Percentiles rank a stretch among this genome's conserved stretches.
Evolutionary conservation across 768 basidiomycete genomes (phyloP).

Genomic region (Tylopilus rubrobrunneus): DNA sequence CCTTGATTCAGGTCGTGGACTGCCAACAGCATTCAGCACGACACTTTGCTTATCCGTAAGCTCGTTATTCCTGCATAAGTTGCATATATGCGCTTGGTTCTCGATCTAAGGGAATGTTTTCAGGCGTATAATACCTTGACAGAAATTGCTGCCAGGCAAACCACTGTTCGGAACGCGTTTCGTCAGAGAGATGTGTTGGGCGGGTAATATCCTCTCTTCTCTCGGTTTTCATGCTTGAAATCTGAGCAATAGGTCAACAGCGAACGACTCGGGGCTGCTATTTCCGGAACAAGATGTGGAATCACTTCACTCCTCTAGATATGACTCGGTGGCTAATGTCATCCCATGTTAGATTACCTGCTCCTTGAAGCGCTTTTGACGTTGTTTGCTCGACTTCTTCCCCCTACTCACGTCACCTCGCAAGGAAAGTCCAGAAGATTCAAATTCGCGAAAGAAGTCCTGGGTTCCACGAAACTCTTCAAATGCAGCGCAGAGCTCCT

Average conservation of each 20-base stretch:
- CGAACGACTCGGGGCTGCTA: conserved; percentile 42
- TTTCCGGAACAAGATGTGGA: conserved; percentile 47
- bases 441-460: conserved; percentile 50
- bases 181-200: conserved; percentile 44
- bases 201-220: conserved; percentile 35
- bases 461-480: conserved; percentile 38
- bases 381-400: conserved; percentile 53
- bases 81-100: conserved; percentile 28
- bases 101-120: conserved; percentile 13
- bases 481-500: conserved; percentile 37
- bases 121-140: conserved; percentile 54
- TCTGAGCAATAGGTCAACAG: conserved; percentile 26
- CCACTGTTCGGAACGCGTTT: conserved; percentile 42
- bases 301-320: neutral
- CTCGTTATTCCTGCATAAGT: conserved; percentile 3
- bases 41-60: conserved; percentile 25
- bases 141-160: conserved; percentile 41
- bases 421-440: conserved; percentile 36
- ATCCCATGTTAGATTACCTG: conserved; percentile 43
- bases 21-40: conserved; percentile 18
- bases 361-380: conserved; percentile 54
- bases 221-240: neutral
- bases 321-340: neutral
- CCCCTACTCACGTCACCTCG: conserved; percentile 36
- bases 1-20: conserved; percentile 14